Evolutionary conservation across 495 filamentous ascomycete species (phyloP).

Genomic region (Neurospora sp.): DNA sequence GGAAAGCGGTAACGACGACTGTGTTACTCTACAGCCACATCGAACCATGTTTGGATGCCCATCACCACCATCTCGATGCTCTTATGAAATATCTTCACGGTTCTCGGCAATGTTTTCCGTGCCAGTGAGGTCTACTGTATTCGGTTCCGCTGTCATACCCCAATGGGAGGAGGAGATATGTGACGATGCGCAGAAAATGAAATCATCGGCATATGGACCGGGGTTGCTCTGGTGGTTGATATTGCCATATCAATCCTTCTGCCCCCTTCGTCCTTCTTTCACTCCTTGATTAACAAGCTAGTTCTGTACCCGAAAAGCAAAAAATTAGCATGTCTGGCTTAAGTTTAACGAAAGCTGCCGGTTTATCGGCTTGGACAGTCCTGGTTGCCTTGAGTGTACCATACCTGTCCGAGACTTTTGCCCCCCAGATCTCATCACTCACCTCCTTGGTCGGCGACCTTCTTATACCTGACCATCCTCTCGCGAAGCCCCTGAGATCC

Average conservation of each 20-base stretch:
- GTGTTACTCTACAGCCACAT: background rate
- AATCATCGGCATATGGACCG: background rate
- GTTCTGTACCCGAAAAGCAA: background rate
- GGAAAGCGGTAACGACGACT: background rate
- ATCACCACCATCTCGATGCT: background rate
- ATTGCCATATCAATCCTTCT: background rate
- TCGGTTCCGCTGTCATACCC: background rate
- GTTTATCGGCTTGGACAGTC: slow-evolving; percentile 12
- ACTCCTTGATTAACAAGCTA: background rate
- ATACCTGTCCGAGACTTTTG: slow-evolving; percentile 8
- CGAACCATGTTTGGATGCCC: background rate
- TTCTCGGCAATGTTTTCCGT: background rate
- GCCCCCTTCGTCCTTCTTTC: background rate
- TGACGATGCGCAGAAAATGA: background rate
- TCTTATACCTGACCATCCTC: slow-evolving; percentile 12
- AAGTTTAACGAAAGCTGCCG: slow-evolving; percentile 7
- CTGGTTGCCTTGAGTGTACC: slow-evolving; percentile 17
- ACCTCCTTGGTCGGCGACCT: slow-evolving; percentile 14
- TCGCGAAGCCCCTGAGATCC: slow-evolving; percentile 6
- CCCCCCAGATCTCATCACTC: slow-evolving; percentile 6
- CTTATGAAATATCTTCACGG: background rate
- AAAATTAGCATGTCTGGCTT: slow-evolving; percentile 1
- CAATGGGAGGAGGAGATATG: background rate
- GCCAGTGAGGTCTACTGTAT: background rate
- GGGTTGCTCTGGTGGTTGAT: background rate